Conservation (phyloP, 164 flowering plant species). For the Hamamelis virginiana region DNA sequence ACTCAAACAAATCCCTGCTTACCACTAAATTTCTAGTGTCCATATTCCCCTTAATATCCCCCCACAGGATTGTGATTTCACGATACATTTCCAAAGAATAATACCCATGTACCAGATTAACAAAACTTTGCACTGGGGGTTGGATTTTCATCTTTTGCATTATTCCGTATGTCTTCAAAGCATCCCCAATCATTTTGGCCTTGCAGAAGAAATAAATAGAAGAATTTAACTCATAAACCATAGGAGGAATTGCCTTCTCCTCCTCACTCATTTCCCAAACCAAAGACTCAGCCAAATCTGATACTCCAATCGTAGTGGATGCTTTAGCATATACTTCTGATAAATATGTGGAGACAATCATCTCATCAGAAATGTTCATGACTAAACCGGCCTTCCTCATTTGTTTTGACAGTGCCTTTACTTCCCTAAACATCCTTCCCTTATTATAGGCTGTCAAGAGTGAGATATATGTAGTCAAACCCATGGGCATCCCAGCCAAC, state of each 20-base stretch:
- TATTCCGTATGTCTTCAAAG: slow-evolving; percentile 45
- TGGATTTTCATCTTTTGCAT: slow-evolving; percentile 49
- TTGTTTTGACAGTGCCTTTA: slow-evolving; percentile 42
- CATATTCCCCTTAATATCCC: slow-evolving; percentile 68
- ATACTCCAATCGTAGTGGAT: slow-evolving; percentile 12
- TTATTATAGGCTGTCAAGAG: slow-evolving; percentile 50
- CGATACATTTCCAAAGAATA: slow-evolving; percentile 48
- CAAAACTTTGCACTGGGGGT: slow-evolving; percentile 58
- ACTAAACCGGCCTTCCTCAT: no score
- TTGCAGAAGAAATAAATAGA: slow-evolving; percentile 71
- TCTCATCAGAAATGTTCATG: no score
- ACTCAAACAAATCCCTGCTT: slow-evolving; percentile 55
- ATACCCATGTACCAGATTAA: slow-evolving; percentile 44
- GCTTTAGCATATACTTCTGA: no score
- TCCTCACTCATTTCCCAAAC: slow-evolving; percentile 33
- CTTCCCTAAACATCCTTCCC: slow-evolving; percentile 47
- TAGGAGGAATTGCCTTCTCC: slow-evolving; percentile 18
- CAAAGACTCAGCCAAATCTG: slow-evolving; percentile 39
- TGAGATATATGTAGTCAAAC: no score
- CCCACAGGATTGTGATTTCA: slow-evolving; percentile 76
- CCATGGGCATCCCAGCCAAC: slow-evolving; percentile 33
- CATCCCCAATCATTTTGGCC: no score
- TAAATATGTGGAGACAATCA: no score
- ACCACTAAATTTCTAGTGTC: slow-evolving; percentile 24
- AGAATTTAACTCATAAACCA: slow-evolving; percentile 53